Evolutionary conservation across 345 rosid species (phyloP), one percentile per base, ranked within the genome.

Genomic region (Acer negundo): DNA sequence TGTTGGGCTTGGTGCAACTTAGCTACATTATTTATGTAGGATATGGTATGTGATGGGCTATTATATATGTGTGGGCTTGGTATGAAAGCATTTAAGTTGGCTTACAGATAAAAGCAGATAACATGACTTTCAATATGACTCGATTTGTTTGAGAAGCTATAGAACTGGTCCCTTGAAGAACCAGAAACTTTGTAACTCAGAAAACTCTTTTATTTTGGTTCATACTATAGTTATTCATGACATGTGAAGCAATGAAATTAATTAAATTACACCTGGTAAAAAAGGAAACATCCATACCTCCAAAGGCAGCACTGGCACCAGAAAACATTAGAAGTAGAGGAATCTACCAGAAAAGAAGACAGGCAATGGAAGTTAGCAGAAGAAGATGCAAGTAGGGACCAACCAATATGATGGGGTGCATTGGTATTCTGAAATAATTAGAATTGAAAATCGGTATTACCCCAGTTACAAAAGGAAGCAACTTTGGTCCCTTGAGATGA

Each of bases 251-350:
- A 24, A 64, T 31, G 6, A 31, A 35, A 3, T 13, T 51, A 42
- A 42, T 9, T 46, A 59, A 6, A 53, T 5, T 53, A 22, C 31
- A n/a, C 26, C 10, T 13, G 19, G n/a, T 44, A 20, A 63, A 26
- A 20, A 10, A 46, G 10, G 49, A 13, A 68, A 12, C 13, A 69
- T 31, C 17, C 77, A 38, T 86, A 94, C 99, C 99, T 92, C 99
- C 98, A 84, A 96, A 89, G 62, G 87, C 90, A 85, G 97, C 97
- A 79, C 89, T 89, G 61, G 88, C 90, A 10, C 92, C 91, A 22
- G 97, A 94, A 87, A 87, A 91, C 77, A 82, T 82, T 73, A 92
- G 85, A 78, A 96, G 84, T 28, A 95, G 82, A 23, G 98, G 98
- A 84, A 92, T 59, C 63, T 59, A 5, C 63, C 63, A 20, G 63